Base-by-base conservation (phyloP, 2,329 filamentous ascomycete species). In the Apiospora koreana region DNA sequence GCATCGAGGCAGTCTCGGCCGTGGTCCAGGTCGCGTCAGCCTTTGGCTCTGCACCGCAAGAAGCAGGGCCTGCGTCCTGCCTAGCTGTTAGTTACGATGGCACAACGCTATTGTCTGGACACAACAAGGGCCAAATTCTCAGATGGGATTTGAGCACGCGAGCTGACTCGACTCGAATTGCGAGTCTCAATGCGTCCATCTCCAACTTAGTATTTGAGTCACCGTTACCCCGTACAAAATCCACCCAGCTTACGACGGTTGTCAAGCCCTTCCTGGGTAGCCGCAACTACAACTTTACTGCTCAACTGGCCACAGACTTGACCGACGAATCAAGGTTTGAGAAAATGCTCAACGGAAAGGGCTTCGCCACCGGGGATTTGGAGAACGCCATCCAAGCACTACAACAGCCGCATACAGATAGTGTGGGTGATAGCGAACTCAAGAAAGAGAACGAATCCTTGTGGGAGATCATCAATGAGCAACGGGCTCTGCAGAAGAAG, bases 1-100 rank as follows among this genome's bases (percentile, higher is more conserved):
- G 83, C 72, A 77, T 84, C 7, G 87, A 88, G 72, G 83, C 87
- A n/a, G 83, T 87, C 48, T 86, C 85, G 69, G 91, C 86, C 64
- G 87, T 86, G 31, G 86, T 87, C 69, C 89, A 88, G 79, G 81
- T 89, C 16, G 83, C 83, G 16, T 82, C 81, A 69, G 86, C 87
- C 42, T 86, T 87, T 71, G 85, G 89, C 76, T 81, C 88, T 71
- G 85, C 87, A 8, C 89, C 91, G 45, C 83, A 87, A 64, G 90
- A 94, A 68, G 86, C 88, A 25, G 93, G 93, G 16, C 85, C 88
- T 16, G 88, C 88, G 4, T 87, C 90, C 31, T 93, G 92, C 76
- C 79, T 97, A 70, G 87, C 88, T 25, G 81, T 97, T 68, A 95
- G 89, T 77, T 95, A 96, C 80, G 95, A 98, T 79, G 93, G 94